Conservation (phyloP, 2,329 filamentous ascomycete genomes). For the Chaetomium strumarium region DNA sequence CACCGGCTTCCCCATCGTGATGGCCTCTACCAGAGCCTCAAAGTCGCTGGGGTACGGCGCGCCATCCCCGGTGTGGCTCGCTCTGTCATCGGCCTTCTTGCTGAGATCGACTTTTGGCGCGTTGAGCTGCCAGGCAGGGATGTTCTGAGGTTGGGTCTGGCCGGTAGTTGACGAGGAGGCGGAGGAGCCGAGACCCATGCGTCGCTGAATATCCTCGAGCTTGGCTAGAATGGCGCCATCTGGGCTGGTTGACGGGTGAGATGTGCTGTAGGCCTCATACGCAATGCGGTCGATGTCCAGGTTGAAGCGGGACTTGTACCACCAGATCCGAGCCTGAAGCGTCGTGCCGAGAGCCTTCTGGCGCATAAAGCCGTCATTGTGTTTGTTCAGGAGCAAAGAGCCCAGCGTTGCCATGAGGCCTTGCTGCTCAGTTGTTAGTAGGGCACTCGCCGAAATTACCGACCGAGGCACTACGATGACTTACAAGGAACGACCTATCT, state of each 20-base stretch:
- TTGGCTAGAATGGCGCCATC: constrained; percentile 23
- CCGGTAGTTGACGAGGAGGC: not conserved
- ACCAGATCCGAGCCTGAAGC: constrained; percentile 51
- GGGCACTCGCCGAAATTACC: not conserved
- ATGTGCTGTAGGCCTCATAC: constrained; percentile 19
- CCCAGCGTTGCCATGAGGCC: constrained; percentile 24
- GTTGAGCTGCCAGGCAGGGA: constrained; percentile 42
- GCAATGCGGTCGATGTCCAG: constrained; percentile 18
- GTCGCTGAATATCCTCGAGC: constrained; percentile 22
- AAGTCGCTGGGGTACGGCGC: constrained; percentile 77
- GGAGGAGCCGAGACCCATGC: constrained; percentile 15
- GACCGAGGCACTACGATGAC: constrained; percentile 1
- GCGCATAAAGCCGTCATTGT: constrained; percentile 15
- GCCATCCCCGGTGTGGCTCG: constrained; percentile 23
- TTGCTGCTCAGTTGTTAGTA: constrained; percentile 19
- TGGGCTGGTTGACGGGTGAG: constrained; percentile 2
- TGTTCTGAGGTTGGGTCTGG: constrained; percentile 4
- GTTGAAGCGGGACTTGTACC: constrained; percentile 22
- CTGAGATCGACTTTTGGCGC: constrained; percentile 44
- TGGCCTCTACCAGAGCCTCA: constrained; percentile 77
- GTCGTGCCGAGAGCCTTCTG: constrained; percentile 45
- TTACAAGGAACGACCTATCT: constrained; percentile 62
- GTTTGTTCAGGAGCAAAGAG: constrained; percentile 10
- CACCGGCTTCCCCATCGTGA: constrained; percentile 74
- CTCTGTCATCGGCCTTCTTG: constrained; percentile 35